phyloP scores from a whole-genome alignment of 2,329 filamentous ascomycete species.

The Xylariales sp. region DNA sequence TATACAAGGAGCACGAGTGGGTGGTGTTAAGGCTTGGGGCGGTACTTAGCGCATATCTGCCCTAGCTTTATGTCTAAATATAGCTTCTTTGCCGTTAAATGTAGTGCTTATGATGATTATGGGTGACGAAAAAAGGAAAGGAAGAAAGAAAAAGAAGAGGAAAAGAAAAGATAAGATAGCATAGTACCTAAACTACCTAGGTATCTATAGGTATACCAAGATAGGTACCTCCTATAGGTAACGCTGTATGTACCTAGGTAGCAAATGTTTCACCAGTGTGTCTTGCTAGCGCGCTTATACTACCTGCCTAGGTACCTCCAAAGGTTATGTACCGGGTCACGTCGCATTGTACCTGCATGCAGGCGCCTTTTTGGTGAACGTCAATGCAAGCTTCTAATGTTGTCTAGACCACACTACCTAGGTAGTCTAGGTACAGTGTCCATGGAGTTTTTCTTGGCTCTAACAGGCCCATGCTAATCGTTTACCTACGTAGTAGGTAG shows the following conservation, averaged over 20 bases:
- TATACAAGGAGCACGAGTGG: no score
- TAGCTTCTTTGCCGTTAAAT: no score
- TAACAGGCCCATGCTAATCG: not conserved
- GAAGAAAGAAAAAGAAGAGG: no score
- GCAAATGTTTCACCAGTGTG: slow-evolving; percentile 68
- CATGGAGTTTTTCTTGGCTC: no score
- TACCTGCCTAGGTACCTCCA: not conserved
- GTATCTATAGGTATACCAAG: not conserved
- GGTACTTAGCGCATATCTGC: no score
- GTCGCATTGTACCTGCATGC: slow-evolving; percentile 37
- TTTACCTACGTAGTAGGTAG: not conserved
- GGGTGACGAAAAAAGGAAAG: no score
- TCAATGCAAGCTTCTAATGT: slow-evolving; percentile 26
- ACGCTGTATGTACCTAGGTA: not conserved
- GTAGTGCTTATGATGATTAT: no score
- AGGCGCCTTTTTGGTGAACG: slow-evolving; percentile 20
- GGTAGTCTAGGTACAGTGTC: not conserved
- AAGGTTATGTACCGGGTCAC: slow-evolving; percentile 20
- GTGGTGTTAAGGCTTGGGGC: no score
- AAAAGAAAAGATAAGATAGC: no score
- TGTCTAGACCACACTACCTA: slow-evolving; percentile 21
- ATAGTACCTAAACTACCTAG: no score
- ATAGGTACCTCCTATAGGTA: not conserved
- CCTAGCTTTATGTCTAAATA: no score
- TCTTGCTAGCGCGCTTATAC: slow-evolving; percentile 73